These are phyloP conservation scores for Corchorus olitorius DNA, from an alignment of 345 rosid genomes.

Conservation along the genomic window DNA sequence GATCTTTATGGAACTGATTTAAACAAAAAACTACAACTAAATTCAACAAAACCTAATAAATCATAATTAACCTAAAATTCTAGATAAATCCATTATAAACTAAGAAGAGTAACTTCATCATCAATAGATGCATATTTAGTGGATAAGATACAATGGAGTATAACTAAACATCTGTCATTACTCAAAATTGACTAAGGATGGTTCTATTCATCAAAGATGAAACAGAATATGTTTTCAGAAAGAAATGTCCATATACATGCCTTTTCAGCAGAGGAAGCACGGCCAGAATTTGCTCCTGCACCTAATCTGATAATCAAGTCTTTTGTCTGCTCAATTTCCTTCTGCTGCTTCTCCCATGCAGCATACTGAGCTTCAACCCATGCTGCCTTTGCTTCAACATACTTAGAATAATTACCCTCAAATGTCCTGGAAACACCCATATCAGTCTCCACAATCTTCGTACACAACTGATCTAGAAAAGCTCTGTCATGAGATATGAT, in stretches of 20 bases:
- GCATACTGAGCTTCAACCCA: slow-evolving; percentile 77
- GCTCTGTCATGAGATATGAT: slow-evolving; percentile 96
- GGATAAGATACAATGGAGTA: neutral
- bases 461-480: slow-evolving; percentile 91
- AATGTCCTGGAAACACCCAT: slow-evolving; percentile 90
- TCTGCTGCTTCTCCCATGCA: slow-evolving; percentile 93
- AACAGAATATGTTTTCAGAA: neutral
- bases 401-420: slow-evolving; percentile 89
- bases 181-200: neutral
- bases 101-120: neutral
- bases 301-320: slow-evolving; percentile 77
- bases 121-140: neutral
- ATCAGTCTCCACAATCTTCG: slow-evolving; percentile 95
- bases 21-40: neutral
- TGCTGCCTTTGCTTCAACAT: slow-evolving; percentile 64
- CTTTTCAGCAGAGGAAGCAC: slow-evolving; percentile 98
- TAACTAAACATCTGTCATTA: neutral
- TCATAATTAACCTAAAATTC: neutral
- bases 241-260: slow-evolving; percentile 31
- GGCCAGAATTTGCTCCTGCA: slow-evolving; percentile 87
- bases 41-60: neutral
- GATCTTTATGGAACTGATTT: neutral
- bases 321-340: slow-evolving; percentile 80
- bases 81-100: no score
- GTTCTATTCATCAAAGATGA: neutral